Conservation (phyloP, 1,284 basidiomycete species). For the Ustilago vetiveriae region DNA sequence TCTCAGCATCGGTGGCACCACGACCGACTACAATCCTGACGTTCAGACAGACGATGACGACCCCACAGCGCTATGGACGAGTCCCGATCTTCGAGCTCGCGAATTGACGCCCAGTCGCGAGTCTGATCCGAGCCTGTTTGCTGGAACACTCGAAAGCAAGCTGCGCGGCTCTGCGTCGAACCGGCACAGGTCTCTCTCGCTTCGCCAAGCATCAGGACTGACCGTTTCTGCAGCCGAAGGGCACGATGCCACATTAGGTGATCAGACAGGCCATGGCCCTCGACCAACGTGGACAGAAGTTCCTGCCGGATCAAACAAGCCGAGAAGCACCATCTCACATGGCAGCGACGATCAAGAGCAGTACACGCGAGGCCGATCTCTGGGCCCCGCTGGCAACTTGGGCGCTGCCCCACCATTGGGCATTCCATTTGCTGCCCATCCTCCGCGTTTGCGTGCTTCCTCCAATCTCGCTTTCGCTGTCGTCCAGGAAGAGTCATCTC, state of each 20-base stretch:
- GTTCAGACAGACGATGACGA: conserved; percentile 36
- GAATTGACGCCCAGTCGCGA: conserved; percentile 19
- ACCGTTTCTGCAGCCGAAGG: conserved; percentile 8
- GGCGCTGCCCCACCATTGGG: conserved; percentile 7
- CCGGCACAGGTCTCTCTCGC: conserved; percentile 17
- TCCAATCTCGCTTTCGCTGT: conserved; percentile 46
- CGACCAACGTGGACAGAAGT: conserved; percentile 37
- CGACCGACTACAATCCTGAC: conserved; percentile 46
- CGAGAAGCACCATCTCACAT: conserved; percentile 31
- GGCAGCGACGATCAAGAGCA: conserved; percentile 45
- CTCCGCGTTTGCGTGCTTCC: conserved; percentile 36
- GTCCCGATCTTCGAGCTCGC: conserved; percentile 18
- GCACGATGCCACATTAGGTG: not conserved
- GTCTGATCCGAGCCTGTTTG: conserved; percentile 2
- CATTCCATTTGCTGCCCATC: conserved; percentile 22
- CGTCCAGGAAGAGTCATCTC: conserved; percentile 43
- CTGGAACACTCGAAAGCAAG: conserved; percentile 8
- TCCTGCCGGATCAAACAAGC: conserved; percentile 13
- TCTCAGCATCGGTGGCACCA: conserved; percentile 59
- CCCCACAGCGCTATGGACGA: conserved; percentile 20
- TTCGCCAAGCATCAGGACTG: conserved; percentile 21
- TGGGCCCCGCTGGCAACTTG: conserved; percentile 33
- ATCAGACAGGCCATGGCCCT: not conserved
- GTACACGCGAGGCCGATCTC: conserved; percentile 35
- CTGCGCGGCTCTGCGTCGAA: conserved; percentile 9